Evolutionary conservation across 306 rosid species (phyloP).

Genomic region (Purshia tridentata): DNA sequence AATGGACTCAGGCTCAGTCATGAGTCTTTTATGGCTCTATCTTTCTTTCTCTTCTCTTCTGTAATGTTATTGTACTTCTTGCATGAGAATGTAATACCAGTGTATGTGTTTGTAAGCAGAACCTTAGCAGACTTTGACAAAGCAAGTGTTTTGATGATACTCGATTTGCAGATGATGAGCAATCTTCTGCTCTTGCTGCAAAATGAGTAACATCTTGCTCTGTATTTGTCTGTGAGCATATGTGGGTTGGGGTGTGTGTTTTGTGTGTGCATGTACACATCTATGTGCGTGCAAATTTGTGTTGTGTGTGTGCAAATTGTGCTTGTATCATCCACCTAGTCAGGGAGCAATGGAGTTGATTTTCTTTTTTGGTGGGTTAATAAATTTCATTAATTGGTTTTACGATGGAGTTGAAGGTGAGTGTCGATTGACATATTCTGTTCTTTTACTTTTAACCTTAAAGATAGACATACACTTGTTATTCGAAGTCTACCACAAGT

Average conservation of each 20-base stretch:
- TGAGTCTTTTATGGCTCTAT: constrained; percentile 40
- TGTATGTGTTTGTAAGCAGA: background rate
- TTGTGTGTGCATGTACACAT: background rate
- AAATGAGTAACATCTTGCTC: background rate
- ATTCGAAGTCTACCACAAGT: background rate
- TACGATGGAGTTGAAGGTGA: background rate
- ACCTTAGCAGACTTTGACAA: no score
- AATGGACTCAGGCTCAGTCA: constrained; percentile 62
- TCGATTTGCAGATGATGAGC: background rate
- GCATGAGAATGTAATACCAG: constrained; percentile 33
- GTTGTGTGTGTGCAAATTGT: background rate
- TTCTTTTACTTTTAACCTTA: no score
- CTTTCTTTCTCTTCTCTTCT: background rate
- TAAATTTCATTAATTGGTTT: background rate
- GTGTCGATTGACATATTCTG: background rate
- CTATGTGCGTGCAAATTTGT: no score
- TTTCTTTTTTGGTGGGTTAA: no score
- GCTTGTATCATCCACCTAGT: no score
- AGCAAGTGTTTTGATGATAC: no score
- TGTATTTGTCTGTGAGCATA: background rate
- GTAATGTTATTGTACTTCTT: constrained; percentile 25
- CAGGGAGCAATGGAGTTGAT: no score
- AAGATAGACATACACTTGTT: no score
- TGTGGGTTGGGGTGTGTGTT: background rate
- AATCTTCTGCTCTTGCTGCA: background rate